Evolutionary conservation across 108 stramenopile species (phyloP).

Genomic region (Cyclotella cryptica): DNA sequence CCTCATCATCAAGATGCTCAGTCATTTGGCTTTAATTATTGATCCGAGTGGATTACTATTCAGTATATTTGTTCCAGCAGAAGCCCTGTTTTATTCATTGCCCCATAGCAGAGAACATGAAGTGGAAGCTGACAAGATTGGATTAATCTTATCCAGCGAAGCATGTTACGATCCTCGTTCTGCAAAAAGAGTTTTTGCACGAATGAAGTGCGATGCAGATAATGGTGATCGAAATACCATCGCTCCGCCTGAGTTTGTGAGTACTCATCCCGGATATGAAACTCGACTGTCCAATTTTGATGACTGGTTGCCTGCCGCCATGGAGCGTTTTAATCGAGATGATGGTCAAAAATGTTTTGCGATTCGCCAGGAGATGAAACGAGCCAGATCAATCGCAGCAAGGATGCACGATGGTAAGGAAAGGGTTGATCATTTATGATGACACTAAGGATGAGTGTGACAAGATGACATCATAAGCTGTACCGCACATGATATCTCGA

Average conservation of each 20-base stretch:
- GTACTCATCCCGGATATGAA: conserved; percentile 84
- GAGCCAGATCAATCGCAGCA: conserved; percentile 61
- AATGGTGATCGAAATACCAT: conserved; percentile 17
- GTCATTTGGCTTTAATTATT: conserved; percentile 57
- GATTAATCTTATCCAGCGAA: conserved; percentile 67
- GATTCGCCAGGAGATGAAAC: conserved; percentile 66
- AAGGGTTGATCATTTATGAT: background rate
- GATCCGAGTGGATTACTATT: conserved; percentile 82
- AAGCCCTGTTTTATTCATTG: conserved; percentile 62
- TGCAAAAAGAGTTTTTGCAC: conserved; percentile 69
- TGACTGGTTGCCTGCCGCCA: conserved; percentile 72
- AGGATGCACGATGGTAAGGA: conserved; percentile 9
- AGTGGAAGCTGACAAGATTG: conserved; percentile 86
- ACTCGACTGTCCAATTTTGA: conserved; percentile 66
- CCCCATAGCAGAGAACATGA: conserved; percentile 83
- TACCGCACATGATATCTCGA: no score
- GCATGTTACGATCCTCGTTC: conserved; percentile 89
- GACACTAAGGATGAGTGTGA: no score
- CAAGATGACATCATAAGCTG: no score
- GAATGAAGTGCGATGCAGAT: conserved; percentile 51
- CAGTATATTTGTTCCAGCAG: conserved; percentile 64
- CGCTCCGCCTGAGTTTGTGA: conserved; percentile 79
- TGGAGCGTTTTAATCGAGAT: conserved; percentile 56
- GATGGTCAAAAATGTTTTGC: conserved; percentile 62
- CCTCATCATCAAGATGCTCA: conserved; percentile 58